phyloP scores from a whole-genome alignment of 1,139 yeast species.

The Debaryomyces nepalensis region DNA sequence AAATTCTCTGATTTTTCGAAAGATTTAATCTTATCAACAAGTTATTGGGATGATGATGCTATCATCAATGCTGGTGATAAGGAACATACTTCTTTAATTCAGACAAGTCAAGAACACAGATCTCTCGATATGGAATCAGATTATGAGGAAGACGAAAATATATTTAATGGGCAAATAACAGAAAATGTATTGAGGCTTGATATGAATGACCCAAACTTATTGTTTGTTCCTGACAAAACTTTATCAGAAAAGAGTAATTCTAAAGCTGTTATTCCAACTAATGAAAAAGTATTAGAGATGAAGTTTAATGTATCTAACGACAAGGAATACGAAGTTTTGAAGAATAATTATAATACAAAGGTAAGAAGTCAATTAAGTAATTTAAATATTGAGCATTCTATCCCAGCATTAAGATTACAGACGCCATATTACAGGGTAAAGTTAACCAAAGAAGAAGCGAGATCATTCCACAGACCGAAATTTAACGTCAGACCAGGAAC shows the following conservation, averaged over 20 bases:
- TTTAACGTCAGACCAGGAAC: constrained; percentile 82
- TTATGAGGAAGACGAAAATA: constrained; percentile 74
- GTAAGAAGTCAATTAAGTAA: constrained; percentile 94
- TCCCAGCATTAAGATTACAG: constrained; percentile 86
- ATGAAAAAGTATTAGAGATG: constrained; percentile 51
- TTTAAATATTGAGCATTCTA: constrained; percentile 86
- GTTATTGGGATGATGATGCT: constrained; percentile 81
- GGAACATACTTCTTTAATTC: constrained; percentile 15
- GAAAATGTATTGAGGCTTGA: constrained; percentile 60
- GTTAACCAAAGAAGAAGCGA: constrained; percentile 66
- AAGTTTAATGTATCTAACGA: constrained; percentile 89
- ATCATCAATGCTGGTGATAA: constrained; percentile 56
- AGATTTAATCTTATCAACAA: constrained; percentile 71
- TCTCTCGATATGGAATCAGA: constrained; percentile 42
- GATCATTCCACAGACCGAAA: constrained; percentile 81
- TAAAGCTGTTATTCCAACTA: constrained; percentile 50
- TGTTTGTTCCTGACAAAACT: constrained; percentile 58
- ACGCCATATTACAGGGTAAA: constrained; percentile 89
- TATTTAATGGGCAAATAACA: constrained; percentile 73
- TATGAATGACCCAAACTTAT: constrained; percentile 82
- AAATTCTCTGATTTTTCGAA: constrained; percentile 51
- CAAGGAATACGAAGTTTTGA: constrained; percentile 77
- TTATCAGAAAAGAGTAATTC: constrained; percentile 25
- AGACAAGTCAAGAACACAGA: constrained; percentile 29
- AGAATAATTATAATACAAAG: constrained; percentile 86